Evolutionary conservation across 2,329 filamentous ascomycete genomes (phyloP), one percentile per base, ranked within the genome.

Genomic region (Botryotinia narcissicola): DNA sequence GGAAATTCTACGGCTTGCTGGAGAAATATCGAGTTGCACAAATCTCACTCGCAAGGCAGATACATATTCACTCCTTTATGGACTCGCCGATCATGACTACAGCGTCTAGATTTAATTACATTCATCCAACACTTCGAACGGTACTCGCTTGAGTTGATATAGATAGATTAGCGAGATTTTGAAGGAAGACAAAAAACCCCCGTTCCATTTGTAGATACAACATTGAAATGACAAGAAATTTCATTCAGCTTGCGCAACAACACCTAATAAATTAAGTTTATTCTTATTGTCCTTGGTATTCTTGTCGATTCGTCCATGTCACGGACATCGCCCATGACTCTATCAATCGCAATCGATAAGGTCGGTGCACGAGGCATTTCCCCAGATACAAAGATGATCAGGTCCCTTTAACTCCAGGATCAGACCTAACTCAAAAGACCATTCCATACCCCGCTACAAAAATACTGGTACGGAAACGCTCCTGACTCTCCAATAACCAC

Each of bases 31-130:
- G 20, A 57, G 48, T 57, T 25, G 40, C 35, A 57, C 66, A 42
- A 42, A 57, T 68, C 66, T 68, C 48, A 68, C 66, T 25, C 37
- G 66, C 66, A 57, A 57, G 66, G 48, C 48, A 68, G 48, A 57
- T 63, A 18, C 12, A 29, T 42, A 62, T 44, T 29, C 48, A 54
- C n/a, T 54, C 32, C 46, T 29, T 25, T 37, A 22, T 46, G 29
- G 44, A 54, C 64, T 68, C 64, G 25, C 64, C 64, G 46, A 40
- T 54, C 64, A 57, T 10, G 16, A 29, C 54, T 37, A 42, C 48
- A 32, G 29, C 25, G n/a, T n/a, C 25, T 42, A 44, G n/a, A 57
- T 42, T 57, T 25, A 29, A 57, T 57, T 29, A 29, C 51, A 29
- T 42, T 37, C n/a, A 42, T 42, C 42, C 66, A 57, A 68, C 48